Base-by-base conservation (phyloP, 1,139 yeast genomes). In the Geotrichum siamense region DNA sequence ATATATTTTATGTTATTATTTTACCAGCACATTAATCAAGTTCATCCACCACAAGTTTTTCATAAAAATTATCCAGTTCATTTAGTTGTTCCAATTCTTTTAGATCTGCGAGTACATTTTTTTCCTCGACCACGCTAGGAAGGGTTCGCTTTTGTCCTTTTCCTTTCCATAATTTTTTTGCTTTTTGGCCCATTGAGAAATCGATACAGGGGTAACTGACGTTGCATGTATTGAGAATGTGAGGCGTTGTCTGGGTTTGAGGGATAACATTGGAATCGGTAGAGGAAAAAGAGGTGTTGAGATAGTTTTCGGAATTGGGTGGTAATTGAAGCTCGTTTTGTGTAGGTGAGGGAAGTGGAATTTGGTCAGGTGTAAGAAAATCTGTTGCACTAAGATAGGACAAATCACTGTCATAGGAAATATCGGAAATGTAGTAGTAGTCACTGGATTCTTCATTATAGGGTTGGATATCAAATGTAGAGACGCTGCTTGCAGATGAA, bases 1-100 rank as follows among this genome's bases (percentile, higher is more conserved):
- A 23, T 23, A 23, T 23, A 8, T 23, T 8, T 23, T 23, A 23
- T 23, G 8, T 23, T 23, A 23, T 23, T 23, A 23, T 8, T 23
- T 8, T 8, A 23, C 12, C 27, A 23, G n/a, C n/a, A n/a, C n/a
- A n/a, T n/a, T n/a, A n/a, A n/a, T n/a, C n/a, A 25, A 38, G 15
- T 16, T 47, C 52, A 20, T 56, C 66, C 17, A 60, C 66, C 39
- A 56, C 60, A 27, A 65, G 56, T 22, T 60, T 46, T 19, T 64
- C 67, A 9, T 58, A 56, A 9, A 66, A 63, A 33, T 69, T 71
- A 49, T 78, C 74, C 48, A 82, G 75, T 52, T 75, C 78, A 58
- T 83, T 84, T 50, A 85, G 87, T 58, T 86, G 96, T 56, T 84
- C 82, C 19, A 91, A 86, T 43, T 86, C 95, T 47, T 83, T 91